phyloP scores from a whole-genome alignment of 768 basidiomycete species.

The Tricholoma sp. region DNA sequence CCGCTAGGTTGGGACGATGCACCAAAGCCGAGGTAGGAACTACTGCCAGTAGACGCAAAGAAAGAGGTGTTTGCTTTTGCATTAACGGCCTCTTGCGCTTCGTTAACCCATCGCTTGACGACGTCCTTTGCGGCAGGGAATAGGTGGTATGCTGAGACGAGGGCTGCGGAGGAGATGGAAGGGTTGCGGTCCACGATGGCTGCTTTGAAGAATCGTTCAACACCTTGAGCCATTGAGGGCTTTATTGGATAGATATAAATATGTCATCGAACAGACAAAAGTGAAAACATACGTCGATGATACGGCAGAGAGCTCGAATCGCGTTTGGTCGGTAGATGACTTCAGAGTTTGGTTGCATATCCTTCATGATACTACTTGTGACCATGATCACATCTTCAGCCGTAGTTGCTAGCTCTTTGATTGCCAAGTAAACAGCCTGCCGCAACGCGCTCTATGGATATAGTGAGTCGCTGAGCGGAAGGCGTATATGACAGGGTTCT shows the following conservation, averaged over 20 bases:
- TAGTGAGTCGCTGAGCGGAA: neutral
- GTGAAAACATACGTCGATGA: slow-evolving; percentile 81
- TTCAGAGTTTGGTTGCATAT: slow-evolving; percentile 98
- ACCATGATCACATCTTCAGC: slow-evolving; percentile 99
- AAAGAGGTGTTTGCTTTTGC: slow-evolving; percentile 75
- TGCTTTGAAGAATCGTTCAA: slow-evolving; percentile 98
- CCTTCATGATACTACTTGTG: slow-evolving; percentile 99
- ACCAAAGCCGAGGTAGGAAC: slow-evolving; percentile 74
- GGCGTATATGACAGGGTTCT: slow-evolving; percentile 28
- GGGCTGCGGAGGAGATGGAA: slow-evolving; percentile 91
- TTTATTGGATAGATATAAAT: slow-evolving; percentile 25
- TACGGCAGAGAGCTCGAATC: slow-evolving; percentile 91
- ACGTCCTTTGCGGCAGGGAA: slow-evolving; percentile 92
- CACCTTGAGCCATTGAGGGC: slow-evolving; percentile 99
- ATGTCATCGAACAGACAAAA: neutral
- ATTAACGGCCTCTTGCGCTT: slow-evolving; percentile 93
- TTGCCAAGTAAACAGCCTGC: slow-evolving; percentile 97
- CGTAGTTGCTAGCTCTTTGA: slow-evolving; percentile 94
- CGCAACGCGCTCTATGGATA: slow-evolving; percentile 76
- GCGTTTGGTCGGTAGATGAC: slow-evolving; percentile 98
- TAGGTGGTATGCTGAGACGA: slow-evolving; percentile 96
- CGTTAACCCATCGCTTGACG: slow-evolving; percentile 99
- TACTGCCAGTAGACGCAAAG: slow-evolving; percentile 47
- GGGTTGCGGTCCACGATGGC: slow-evolving; percentile 97
- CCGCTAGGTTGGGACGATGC: slow-evolving; percentile 47